Conservation (phyloP, 192 early-diverging fungal genomes). For the Entomortierella beljakovae region DNA sequence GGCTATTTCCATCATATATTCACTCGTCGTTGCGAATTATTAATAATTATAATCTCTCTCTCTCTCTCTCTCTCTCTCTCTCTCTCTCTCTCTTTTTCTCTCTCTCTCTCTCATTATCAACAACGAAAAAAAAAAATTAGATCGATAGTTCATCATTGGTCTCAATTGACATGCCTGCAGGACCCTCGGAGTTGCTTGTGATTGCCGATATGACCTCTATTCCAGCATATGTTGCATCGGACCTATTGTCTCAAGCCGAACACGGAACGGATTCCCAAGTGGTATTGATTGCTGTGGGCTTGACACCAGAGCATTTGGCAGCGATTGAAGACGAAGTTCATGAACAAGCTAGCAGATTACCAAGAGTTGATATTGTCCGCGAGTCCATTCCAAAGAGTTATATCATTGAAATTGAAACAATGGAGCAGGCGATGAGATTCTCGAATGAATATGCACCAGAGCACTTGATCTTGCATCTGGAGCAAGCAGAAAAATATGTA, state of each 20-base stretch:
- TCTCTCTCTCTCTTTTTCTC: no score
- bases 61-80: no score
- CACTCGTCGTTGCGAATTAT: not conserved
- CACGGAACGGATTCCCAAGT: slow-evolving; percentile 98
- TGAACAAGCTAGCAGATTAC: slow-evolving; percentile 84
- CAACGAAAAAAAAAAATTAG: slow-evolving; percentile 54
- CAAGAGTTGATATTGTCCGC: slow-evolving; percentile 90
- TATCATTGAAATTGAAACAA: slow-evolving; percentile 74
- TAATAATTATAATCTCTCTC: not conserved
- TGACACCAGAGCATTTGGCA: slow-evolving; percentile 73
- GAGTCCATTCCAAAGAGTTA: slow-evolving; percentile 90
- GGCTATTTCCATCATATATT: not conserved
- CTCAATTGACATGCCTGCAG: slow-evolving; percentile 99
- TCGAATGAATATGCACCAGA: slow-evolving; percentile 98
- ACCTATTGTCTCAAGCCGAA: slow-evolving; percentile 97
- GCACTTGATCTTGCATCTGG: slow-evolving; percentile 96
- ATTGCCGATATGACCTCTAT: slow-evolving; percentile 89
- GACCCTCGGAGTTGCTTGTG: slow-evolving; percentile 99
- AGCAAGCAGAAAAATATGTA: slow-evolving; percentile 74
- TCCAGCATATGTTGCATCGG: slow-evolving; percentile 94
- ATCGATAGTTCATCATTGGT: slow-evolving; percentile 94
- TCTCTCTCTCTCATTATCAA: no score
- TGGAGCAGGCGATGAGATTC: slow-evolving; percentile 88
- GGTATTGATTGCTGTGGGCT: slow-evolving; percentile 88
- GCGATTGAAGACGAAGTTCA: slow-evolving; percentile 86